These are phyloP conservation scores for Leccinum rimulosum DNA, from an alignment of 768 basidiomycete genomes.

Conservation along the genomic window DNA sequence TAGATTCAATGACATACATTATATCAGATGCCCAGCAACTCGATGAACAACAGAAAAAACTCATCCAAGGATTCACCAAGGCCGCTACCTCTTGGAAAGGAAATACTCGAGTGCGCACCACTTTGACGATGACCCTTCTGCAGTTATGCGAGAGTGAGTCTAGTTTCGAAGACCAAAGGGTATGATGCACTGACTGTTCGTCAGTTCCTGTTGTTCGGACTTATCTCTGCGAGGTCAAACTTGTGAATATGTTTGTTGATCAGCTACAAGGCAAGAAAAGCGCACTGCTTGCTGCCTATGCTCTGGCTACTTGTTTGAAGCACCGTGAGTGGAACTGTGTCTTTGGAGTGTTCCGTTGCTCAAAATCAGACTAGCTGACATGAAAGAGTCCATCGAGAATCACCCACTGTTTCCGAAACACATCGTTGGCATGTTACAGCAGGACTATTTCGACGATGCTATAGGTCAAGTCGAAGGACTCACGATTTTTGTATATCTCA, in stretches of 20 bases:
- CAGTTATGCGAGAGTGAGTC: slow-evolving; percentile 21
- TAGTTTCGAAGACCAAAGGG: background rate
- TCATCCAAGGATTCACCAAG: slow-evolving; percentile 13
- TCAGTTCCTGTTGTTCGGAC: slow-evolving; percentile 6
- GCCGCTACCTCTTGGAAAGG: background rate
- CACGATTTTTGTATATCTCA: slow-evolving; percentile 22
- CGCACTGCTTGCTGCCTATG: slow-evolving; percentile 23
- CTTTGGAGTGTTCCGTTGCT: background rate
- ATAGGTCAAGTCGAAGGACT: slow-evolving; percentile 24
- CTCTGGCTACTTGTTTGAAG: slow-evolving; percentile 15
- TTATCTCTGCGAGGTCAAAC: slow-evolving; percentile 3
- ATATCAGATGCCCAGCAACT: slow-evolving; percentile 9
- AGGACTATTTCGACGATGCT: slow-evolving; percentile 25
- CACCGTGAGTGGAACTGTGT: slow-evolving; percentile 5
- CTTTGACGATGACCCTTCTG: slow-evolving; percentile 23
- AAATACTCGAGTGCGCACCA: slow-evolving; percentile 15
- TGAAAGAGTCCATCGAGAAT: slow-evolving; percentile 8
- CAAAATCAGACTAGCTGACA: slow-evolving; percentile 8
- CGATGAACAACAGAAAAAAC: background rate
- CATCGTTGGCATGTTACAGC: slow-evolving; percentile 20
- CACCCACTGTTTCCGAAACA: slow-evolving; percentile 1
- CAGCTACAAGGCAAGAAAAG: slow-evolving; percentile 17
- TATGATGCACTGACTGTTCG: background rate
- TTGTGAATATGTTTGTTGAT: slow-evolving; percentile 11
- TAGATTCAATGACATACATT: background rate